Evolutionary conservation across 2,329 filamentous ascomycete genomes (phyloP), one percentile per base, ranked within the genome.

Genomic region (Fusarium cyanostomum): DNA sequence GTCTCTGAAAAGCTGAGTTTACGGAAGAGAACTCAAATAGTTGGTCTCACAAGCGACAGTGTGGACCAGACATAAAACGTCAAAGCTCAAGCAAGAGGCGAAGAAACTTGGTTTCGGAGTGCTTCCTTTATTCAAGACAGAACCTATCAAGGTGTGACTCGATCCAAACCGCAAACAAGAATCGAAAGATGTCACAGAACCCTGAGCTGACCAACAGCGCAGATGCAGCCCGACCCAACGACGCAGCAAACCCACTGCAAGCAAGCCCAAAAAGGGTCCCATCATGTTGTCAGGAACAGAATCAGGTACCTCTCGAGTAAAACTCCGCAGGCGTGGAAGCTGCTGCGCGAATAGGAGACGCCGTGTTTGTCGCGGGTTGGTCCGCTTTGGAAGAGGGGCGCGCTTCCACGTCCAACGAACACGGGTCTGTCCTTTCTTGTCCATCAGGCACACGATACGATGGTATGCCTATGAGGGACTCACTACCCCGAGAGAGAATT

Each of bases 331-430:
- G 12, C 39, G 18, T 42, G 21, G n/a, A 26, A 31, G 27, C 18
- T 13, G 39, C 35, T 66, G 64, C 34, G 43, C 67, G 59, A 70
- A 70, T 66, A 27, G 26, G 35, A 48, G 34, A 31, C 37, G 26
- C 45, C 35, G 30, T n/a, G 62, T 68, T 67, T 70, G 67, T 67
- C 62, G 59, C 62, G 51, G 35, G 41, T 54, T 52, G 44, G 52
- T 58, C 52, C 41, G 50, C 50, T 50, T 44, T 39, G 33, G 41
- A 37, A 51, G 43, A 54, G 55, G 52, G 37, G 35, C 48, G 16
- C 26, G 44, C 56, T 59, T 53, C 38, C 33, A 35, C 37, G 43
- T 13, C 35, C 26, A 43, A 26, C 31, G 10, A 28, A 43, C 24
- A n/a, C 11, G 28, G n/a, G 13, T 18, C 15, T 37, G 55, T 52